Base-by-base conservation (phyloP, 2,329 filamentous ascomycete genomes). In the Fusarium mundagurra region DNA sequence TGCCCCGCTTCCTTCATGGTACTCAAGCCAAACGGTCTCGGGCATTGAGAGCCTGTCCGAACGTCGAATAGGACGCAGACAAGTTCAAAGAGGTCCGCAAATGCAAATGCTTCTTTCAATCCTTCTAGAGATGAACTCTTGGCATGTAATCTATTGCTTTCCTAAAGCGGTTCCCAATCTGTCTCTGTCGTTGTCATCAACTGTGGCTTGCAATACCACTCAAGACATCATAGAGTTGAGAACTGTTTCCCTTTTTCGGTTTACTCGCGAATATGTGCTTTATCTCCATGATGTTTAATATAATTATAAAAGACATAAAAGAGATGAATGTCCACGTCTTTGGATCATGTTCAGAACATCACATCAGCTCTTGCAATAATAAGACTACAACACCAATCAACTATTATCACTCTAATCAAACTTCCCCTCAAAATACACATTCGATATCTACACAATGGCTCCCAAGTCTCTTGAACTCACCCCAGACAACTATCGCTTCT, bases 401-500 rank as follows among this genome's bases (percentile, higher is more conserved):
- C 11, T 3, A 22, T 45, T 22, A 50, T 13, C 12, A 64, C 5
- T 36, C 16, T n/a, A 17, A 27, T 16, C 31, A 20, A 8, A 6
- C 27, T 47, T 29, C 14, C 14, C 29, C 22, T n/a, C 8, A 41
- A 2, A 31, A 20, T 8, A 12, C 9, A 36, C 5, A 43, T 9
- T 6, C 16, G 22, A 12, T 10, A 39, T 33, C 27, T 10, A 33
- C 59, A 53, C 24, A 44, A 79, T 79, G 78, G 67, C 65, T 20
- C 76, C 76, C 27, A 78, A 78, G 45, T 78, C 76, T 33, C 63
- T 78, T 47, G 67, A 78, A 20, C 45, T 77, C 4, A 14, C 60
- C 6, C 64, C 76, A 4, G 55, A 41, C 6, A 31, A 60, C 18
- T 77, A 64, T 22, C 65, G 27, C 27, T 82, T 82, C 63, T 29